phyloP scores from a whole-genome alignment of 129 eudicot genomes.

The Helianthus annuus region DNA sequence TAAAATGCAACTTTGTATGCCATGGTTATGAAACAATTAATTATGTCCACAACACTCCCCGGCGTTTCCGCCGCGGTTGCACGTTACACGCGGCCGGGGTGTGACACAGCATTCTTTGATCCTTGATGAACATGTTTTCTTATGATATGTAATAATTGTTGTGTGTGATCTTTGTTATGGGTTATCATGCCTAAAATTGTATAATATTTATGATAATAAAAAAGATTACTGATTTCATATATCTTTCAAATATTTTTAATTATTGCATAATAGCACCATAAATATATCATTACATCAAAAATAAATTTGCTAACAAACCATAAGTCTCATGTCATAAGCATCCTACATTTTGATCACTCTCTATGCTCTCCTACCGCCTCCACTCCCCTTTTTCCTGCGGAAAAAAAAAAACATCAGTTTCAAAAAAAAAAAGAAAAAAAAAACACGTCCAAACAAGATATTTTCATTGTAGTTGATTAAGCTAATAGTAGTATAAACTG shows the following conservation, averaged over 20 bases:
- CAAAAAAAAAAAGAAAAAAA: neutral
- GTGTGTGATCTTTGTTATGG: no score
- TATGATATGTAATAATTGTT: neutral
- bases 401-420: neutral
- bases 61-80: no score
- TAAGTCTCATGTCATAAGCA: conserved; percentile 13
- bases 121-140: neutral
- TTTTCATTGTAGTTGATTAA: no score
- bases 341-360: conserved; percentile 10
- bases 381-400: conserved; percentile 31
- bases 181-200: no score
- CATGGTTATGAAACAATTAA: no score
- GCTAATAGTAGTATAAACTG: no score
- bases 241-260: neutral
- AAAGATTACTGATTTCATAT: neutral
- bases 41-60: no score
- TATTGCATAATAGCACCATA: neutral
- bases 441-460: no score
- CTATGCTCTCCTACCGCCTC: conserved; percentile 32
- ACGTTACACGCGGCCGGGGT: no score
- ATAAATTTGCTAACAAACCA: conserved; percentile 26
- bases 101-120: conserved; percentile 26
- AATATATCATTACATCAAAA: conserved; percentile 3
- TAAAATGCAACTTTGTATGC: no score
- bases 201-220: no score